Conservation (phyloP, 1,284 basidiomycete species). For the Sporisorium graminicola region DNA sequence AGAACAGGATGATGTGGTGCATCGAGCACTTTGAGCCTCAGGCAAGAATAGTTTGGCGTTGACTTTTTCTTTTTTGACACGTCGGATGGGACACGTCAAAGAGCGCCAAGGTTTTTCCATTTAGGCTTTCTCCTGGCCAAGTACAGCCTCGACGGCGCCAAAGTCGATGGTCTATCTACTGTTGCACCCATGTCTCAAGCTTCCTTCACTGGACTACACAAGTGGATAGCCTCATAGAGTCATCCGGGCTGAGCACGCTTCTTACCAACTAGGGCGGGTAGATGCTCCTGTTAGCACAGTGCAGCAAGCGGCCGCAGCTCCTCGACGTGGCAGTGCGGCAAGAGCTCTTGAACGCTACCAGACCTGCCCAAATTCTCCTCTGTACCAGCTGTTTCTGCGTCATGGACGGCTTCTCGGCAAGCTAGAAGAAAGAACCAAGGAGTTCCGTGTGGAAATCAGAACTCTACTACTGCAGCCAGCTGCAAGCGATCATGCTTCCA, state of each 20-base stretch:
- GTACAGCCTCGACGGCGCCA: neutral
- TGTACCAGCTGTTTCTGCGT: neutral
- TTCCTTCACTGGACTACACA: neutral
- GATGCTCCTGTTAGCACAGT: neutral
- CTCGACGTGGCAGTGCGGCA: neutral
- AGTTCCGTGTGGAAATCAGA: neutral
- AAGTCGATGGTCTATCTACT: conserved; percentile 9
- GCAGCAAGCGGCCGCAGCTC: neutral
- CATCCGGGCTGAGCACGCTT: too few relatives aligned
- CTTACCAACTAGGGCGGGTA: too few relatives aligned
- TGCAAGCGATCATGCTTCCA: neutral
- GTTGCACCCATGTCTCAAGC: neutral
- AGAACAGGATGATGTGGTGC: neutral
- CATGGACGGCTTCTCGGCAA: neutral
- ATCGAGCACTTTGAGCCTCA: neutral
- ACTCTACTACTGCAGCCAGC: conserved; percentile 6
- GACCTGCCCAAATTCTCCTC: neutral
- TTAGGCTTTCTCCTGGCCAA: too few relatives aligned
- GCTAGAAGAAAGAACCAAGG: neutral
- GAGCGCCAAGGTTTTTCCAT: conserved; percentile 16
- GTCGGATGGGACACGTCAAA: conserved; percentile 43
- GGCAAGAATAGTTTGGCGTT: neutral
- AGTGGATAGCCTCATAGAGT: too few relatives aligned
- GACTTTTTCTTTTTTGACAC: conserved; percentile 21
- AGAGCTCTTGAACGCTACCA: too few relatives aligned